Evolutionary conservation across 2,329 filamentous ascomycete genomes (phyloP), one percentile per base, ranked within the genome.

Genomic region (Colletotrichum falcatum): DNA sequence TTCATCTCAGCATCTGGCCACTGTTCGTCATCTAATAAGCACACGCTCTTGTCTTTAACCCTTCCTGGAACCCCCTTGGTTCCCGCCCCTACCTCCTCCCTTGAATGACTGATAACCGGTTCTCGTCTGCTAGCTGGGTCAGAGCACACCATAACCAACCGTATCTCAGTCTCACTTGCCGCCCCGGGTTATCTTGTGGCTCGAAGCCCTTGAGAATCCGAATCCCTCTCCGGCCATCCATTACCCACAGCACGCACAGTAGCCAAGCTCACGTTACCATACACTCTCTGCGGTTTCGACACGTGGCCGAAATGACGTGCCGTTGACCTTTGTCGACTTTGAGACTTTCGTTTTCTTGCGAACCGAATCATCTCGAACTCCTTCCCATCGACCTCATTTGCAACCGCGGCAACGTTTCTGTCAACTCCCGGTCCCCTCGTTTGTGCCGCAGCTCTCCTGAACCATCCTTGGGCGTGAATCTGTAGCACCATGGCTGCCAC

Each of bases 401-500:
- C 60, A 44, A 53, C 49, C 30, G 11, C 33, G 16, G 39, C 28
- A 46, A 55, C 51, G 33, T 35, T 44, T 16, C 26, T 5, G 44
- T 55, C 56, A 33, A 23, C 20, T 51, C 46, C 35, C 48, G 4
- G n/a, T 44, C 14, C 28, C 33, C 23, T 49, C 35, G 39, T 49
- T 61, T 46, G 48, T 35, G 48, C 48, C 42, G 61, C 23, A 49
- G 46, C 33, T 44, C 54, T 46, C 37, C 42, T 62, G 60, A 49
- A 55, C 42, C 48, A 30, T 71, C 37, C 14, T 28, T 64, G 14
- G 61, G 54, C 46, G 53, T 58, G 30, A 54, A 64, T 46, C 48
- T 30, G 28, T 6, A 30, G 54, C 59, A 54, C 42, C 55, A 75
- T 75, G 74, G 51, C 68, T 46, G 58, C 59, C 65, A 59, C 70